Evolutionary conservation across 2,329 filamentous ascomycete species (phyloP).

Genomic region (Calonectria naviculata): DNA sequence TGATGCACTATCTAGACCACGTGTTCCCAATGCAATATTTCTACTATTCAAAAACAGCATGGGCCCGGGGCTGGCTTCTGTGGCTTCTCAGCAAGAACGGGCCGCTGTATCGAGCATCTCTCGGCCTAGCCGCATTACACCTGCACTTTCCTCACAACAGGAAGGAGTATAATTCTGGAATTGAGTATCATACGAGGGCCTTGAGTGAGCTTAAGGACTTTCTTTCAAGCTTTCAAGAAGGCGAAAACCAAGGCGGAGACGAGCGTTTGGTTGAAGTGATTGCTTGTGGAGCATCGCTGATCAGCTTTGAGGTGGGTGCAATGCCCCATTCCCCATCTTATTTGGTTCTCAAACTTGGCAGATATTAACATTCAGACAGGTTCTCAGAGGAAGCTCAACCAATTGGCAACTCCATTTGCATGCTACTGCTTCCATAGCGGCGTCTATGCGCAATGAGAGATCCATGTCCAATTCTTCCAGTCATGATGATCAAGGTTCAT

Average conservation of each 20-base stretch:
- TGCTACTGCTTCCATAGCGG: neutral
- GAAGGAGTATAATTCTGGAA: neutral
- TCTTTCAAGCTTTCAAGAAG: neutral
- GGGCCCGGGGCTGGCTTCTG: neutral
- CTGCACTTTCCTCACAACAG: neutral
- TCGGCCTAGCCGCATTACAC: neutral
- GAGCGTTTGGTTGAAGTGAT: conserved; percentile 1
- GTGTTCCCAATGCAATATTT: conserved; percentile 10
- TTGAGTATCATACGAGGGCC: neutral
- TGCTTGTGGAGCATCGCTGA: neutral
- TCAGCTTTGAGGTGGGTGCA: conserved; percentile 5
- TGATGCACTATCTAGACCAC: conserved; percentile 12
- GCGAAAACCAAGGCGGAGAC: neutral
- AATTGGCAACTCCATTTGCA: conserved; percentile 3
- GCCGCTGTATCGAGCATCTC: neutral
- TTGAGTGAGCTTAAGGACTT: neutral
- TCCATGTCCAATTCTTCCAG: neutral
- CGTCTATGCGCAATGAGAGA: neutral
- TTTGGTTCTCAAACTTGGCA: no score
- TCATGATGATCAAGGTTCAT: neutral
- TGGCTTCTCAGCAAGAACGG: conserved; percentile 9
- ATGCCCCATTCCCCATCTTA: no score
- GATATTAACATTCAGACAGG: neutral
- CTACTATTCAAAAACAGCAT: neutral
- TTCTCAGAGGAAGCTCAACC: neutral